Base-by-base conservation (phyloP, 2,329 filamentous ascomycete species). In the Apiospora arundinis region DNA sequence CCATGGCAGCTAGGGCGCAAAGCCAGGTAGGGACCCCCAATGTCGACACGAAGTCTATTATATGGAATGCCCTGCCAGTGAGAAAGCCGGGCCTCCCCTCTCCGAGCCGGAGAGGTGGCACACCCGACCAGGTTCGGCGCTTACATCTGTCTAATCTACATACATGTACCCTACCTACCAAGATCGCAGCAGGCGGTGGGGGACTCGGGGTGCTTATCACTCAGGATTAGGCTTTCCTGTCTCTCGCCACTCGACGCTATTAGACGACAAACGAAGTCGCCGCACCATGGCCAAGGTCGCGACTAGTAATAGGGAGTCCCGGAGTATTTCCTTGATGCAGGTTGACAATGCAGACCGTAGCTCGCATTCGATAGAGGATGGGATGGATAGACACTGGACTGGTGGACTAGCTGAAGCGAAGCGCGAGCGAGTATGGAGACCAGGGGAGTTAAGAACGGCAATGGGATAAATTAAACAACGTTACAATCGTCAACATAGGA, bases 21-120 rank as follows among this genome's bases (percentile, higher is more conserved):
- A 60, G 52, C 28, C 28, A 60, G 37, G 28, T 37, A 40, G 56
- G 52, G 56, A 63, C 56, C 32, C 56, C 28, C 52, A 60, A 37
- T 60, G 25, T 56, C 49, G 28, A 37, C 16, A 21, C 8, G 37
- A 60, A 37, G 52, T 28, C 28, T 56, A 32, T 21, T 37, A 49
- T 49, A 11, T 49, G 46, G 46, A 49, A 23, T 49, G 12, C 9
- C 46, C 46, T 48, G n/a, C 6, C 25, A 32, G 28, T 21, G 18
- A 60, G 16, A 60, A 32, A 11, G 25, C n/a, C 56, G 56, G 32
- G 56, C 2, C 18, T 63, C 56, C 18, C 32, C 18, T 63, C 28
- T 40, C 56, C 32, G 52, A n/a, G 52, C 52, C 56, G 32, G 56
- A 32, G 28, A n/a, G 28, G 11, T 40, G 32, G 56, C 56, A 63